A percentile compares a stretch with the other conserved stretches of the same genome.
Conservation (phyloP, 345 rosid genomes). For the Laguncularia racemosa region DNA sequence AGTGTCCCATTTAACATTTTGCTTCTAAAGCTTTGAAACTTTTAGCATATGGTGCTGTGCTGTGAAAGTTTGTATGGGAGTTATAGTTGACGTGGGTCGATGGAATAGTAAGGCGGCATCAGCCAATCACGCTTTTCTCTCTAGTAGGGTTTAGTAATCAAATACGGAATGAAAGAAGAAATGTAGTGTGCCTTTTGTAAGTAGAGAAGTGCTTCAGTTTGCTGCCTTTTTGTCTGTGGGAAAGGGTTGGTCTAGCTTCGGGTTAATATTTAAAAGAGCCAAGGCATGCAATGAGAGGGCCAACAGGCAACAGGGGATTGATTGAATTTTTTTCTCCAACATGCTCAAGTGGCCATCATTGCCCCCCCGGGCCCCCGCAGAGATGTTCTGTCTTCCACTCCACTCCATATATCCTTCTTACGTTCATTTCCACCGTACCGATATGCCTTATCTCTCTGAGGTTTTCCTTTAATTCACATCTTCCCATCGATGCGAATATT, state of each 20-base stretch:
- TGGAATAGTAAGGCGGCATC: background rate
- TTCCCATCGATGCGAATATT: too few species aligned
- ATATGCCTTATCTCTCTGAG: too few species aligned
- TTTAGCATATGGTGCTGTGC: too few species aligned
- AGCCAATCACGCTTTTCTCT: background rate
- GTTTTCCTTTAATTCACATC: too few species aligned
- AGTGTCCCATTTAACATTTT: too few species aligned
- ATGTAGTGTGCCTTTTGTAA: too few species aligned
- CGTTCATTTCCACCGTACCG: too few species aligned
- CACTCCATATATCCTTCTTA: too few species aligned
- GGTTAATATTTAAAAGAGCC: background rate
- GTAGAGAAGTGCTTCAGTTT: too few species aligned
- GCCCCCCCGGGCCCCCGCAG: slow-evolving; percentile 19
- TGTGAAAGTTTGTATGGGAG: slow-evolving; percentile 18
- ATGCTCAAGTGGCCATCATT: slow-evolving; percentile 30
- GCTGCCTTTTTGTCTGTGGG: background rate
- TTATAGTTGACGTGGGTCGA: slow-evolving; percentile 21
- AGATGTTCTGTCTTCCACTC: too few species aligned
- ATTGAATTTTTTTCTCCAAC: slow-evolving; percentile 17
- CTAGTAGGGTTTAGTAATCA: background rate
- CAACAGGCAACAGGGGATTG: background rate
- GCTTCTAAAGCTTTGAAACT: too few species aligned
- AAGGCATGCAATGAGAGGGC: slow-evolving; percentile 7
- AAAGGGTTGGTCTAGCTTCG: slow-evolving; percentile 1
- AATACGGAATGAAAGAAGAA: too few species aligned